phyloP scores from a whole-genome alignment of 306 rosid genomes.

The Neltuma alba region DNA sequence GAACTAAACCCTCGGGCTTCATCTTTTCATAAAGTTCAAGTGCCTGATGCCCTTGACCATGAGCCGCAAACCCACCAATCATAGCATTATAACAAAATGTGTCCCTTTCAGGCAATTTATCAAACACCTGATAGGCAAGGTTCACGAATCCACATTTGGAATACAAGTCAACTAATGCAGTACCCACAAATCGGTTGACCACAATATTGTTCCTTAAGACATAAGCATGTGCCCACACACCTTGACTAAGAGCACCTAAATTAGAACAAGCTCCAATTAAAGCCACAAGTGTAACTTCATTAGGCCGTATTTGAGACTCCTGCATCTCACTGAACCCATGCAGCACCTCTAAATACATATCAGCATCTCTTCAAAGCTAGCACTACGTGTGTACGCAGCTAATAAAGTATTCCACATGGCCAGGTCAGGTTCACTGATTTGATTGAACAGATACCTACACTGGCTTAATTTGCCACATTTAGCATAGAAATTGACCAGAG shows the following conservation, averaged over 20 bases:
- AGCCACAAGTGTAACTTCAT: conserved; percentile 53
- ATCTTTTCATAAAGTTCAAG: conserved; percentile 49
- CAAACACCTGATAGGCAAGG: conserved; percentile 50
- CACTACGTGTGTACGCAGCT: conserved; percentile 36
- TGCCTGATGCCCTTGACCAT: conserved; percentile 49
- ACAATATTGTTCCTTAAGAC: conserved; percentile 41
- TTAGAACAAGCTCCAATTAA: conserved; percentile 47
- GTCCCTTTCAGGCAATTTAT: conserved; percentile 40
- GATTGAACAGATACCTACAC: conserved; percentile 41
- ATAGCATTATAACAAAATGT: conserved; percentile 45
- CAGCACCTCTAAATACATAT: conserved; percentile 41
- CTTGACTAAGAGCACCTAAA: conserved; percentile 53
- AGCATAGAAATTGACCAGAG: conserved; percentile 50
- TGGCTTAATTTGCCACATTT: conserved; percentile 44
- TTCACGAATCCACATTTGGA: conserved; percentile 51
- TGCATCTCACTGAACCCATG: conserved; percentile 42
- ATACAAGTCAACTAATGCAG: conserved; percentile 49
- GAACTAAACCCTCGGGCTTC: conserved; percentile 37
- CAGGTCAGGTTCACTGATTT: conserved; percentile 47
- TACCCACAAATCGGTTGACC: conserved; percentile 49
- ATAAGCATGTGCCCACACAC: conserved; percentile 47
- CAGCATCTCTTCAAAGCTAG: conserved; percentile 35
- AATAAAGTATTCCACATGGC: conserved; percentile 50
- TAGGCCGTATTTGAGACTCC: conserved; percentile 36
- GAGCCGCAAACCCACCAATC: conserved; percentile 51